These are phyloP conservation scores for Naganishia liquefaciens DNA, from an alignment of 1,284 basidiomycete genomes.

Conservation along the genomic window DNA sequence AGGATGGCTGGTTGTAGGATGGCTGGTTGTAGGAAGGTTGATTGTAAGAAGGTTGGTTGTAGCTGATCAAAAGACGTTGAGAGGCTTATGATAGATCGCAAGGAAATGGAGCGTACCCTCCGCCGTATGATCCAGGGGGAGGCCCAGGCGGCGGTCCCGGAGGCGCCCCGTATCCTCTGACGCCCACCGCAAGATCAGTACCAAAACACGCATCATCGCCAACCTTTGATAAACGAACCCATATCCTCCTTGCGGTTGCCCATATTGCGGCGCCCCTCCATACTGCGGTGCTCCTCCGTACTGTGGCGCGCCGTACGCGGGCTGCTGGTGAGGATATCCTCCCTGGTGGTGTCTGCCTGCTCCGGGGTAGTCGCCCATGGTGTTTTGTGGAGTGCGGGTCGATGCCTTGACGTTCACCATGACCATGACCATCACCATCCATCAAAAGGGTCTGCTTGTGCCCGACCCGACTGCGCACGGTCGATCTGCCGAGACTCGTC, in stretches of 20 bases:
- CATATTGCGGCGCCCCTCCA: neutral
- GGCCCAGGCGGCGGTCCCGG: slow-evolving; percentile 29
- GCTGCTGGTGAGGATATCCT: slow-evolving; percentile 1
- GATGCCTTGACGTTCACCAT: no score
- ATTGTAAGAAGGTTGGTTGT: neutral
- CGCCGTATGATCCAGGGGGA: slow-evolving; percentile 11
- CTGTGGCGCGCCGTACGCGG: neutral
- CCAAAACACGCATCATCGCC: neutral
- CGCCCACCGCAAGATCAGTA: neutral
- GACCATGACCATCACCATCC: no score
- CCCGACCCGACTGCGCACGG: no score
- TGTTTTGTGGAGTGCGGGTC: no score
- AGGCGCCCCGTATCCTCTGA: slow-evolving; percentile 21
- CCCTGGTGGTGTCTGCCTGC: slow-evolving; percentile 29
- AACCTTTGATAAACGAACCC: neutral
- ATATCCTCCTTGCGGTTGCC: neutral
- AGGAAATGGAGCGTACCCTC: slow-evolving; percentile 8
- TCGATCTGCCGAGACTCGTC: no score
- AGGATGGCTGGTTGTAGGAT: neutral
- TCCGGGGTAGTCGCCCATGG: slow-evolving; percentile 30
- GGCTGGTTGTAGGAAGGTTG: slow-evolving; percentile 15
- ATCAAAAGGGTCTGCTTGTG: no score
- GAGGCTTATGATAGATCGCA: neutral
- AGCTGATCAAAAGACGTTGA: neutral
- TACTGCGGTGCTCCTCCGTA: slow-evolving; percentile 1